Base-by-base conservation (phyloP, 1,284 basidiomycete genomes). In the Termitomyces sp. region DNA sequence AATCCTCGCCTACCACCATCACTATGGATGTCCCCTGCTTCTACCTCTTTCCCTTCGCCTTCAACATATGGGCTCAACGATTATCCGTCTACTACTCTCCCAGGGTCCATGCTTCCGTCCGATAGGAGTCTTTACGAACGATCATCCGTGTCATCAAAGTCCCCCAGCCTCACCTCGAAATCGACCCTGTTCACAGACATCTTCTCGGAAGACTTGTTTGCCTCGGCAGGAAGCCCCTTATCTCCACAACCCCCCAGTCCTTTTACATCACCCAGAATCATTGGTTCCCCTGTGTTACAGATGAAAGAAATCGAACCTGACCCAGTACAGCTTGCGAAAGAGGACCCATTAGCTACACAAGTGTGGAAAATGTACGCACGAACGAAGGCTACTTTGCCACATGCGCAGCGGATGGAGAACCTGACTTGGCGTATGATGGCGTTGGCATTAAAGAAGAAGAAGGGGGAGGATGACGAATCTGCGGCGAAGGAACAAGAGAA, bases 361-460 rank as follows among this genome's bases (percentile, higher is more conserved):
- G 90, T 98, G 13, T 98, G 96, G 96, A 93, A 88, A 73, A 92
- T 98, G 82, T 98, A 94, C 67, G 87, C 93, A 38, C 86, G 90
- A 58, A 91, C 90, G 38, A 94, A 94, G 70, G 89, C 88, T 19
- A 83, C 81, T 50, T 73, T 97, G 44, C 94, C 94, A 38, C 92
- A 97, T 68, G 92, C 91, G 0, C 92, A 94, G 68, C 77, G 94
- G 61, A 95, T 98, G 93, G 96, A 98, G 75, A 98, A 97, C 67
- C 70, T 98, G 51, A 97, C 94, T 0, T 98, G 96, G 96, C 77
- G 97, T 58, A 92, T 98, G 92, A 98, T 98, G 95, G 90, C 94
- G 42, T 77, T 99, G 66, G 90, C 89, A 8, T 73, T 98, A 58
- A 88, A 90, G 75, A 94, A 92, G 77, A 88, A 90, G 74, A 88